Evolutionary conservation across 176 grass and related monocot species (phyloP), one percentile per base, ranked within the genome.

Genomic region (Paspalum notatum): DNA sequence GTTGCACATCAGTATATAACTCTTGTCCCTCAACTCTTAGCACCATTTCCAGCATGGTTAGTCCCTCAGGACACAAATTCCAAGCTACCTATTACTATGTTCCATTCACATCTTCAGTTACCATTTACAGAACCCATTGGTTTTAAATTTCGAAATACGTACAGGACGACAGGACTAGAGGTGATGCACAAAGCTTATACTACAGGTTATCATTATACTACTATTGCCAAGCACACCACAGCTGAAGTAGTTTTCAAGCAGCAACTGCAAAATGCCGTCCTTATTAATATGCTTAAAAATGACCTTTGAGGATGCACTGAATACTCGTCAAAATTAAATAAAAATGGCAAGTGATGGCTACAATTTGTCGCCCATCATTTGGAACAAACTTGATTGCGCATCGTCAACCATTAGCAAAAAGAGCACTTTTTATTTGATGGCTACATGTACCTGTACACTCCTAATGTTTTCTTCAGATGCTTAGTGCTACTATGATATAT

Each of bases 241-340:
- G 27, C 72, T 67, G 9, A 27, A 46, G 39, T 77, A 48, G 63
- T 12, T 67, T 81, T 71, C 54, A 44, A n/a, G 46, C 16, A 46
- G 71, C 61, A 37, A 27, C 12, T 20, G 14, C 62, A 76, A 76
- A 44, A 58, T 68, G 62, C 62, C 26, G 24, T 24, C 62, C 41
- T 20, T 21, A 24, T 68, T 68, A 84, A 84, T 84, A 68, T 39
- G 51, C 50, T 63, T 58, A 76, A 48, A 71, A 84, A 17, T 44
- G 62, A 27, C 49, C 72, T 75, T 38, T 16, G 14, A 38, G 22
- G 11, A 64, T 49, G 9, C 38, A 16, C 14, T 77, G 42, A 4
- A 12, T 18, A 7, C 8, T 62, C 59, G 10, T 63, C 9, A 7
- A 18, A 58, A 77, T 47, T 8, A n/a, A 54, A 8, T 20, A 54